These are phyloP conservation scores for Zygosaccharomyces bailii DNA, from an alignment of 805 yeast genomes.

Conservation along the genomic window DNA sequence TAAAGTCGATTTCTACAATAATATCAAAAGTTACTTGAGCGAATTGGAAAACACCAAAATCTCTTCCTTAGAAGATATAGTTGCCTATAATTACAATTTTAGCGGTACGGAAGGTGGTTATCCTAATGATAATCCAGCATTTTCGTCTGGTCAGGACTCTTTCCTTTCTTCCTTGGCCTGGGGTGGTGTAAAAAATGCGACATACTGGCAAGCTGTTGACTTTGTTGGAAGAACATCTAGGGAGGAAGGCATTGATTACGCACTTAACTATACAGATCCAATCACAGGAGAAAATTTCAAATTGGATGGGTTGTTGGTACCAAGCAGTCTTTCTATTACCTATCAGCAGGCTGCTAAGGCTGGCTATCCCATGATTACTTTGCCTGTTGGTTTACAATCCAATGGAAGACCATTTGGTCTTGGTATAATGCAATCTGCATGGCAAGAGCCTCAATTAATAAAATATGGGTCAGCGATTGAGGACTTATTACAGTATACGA, in stretches of 20 bases:
- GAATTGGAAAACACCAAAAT: constrained; percentile 29
- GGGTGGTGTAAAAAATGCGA: constrained; percentile 30
- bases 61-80: constrained; percentile 28
- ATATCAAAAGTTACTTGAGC: constrained; percentile 26
- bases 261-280: constrained; percentile 31
- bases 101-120: constrained; percentile 32
- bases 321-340: constrained; percentile 25
- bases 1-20: constrained; percentile 32
- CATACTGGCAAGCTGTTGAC: constrained; percentile 33
- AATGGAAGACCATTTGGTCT: constrained; percentile 32
- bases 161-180: constrained; percentile 29
- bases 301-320: constrained; percentile 28
- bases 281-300: constrained; percentile 26
- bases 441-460: constrained; percentile 30
- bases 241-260: constrained; percentile 35
- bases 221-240: constrained; percentile 31
- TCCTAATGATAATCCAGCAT: constrained; percentile 26
- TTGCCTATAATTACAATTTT: constrained; percentile 25
- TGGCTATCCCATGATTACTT: constrained; percentile 32
- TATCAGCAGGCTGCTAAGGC: constrained; percentile 35
- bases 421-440: constrained; percentile 33
- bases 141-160: constrained; percentile 32
- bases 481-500: constrained; percentile 23
- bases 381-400: constrained; percentile 26
- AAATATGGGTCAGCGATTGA: constrained; percentile 34